Evolutionary conservation across 1,284 basidiomycete genomes (phyloP).

Genomic region (Ceratorhiza oryzae-sativae): DNA sequence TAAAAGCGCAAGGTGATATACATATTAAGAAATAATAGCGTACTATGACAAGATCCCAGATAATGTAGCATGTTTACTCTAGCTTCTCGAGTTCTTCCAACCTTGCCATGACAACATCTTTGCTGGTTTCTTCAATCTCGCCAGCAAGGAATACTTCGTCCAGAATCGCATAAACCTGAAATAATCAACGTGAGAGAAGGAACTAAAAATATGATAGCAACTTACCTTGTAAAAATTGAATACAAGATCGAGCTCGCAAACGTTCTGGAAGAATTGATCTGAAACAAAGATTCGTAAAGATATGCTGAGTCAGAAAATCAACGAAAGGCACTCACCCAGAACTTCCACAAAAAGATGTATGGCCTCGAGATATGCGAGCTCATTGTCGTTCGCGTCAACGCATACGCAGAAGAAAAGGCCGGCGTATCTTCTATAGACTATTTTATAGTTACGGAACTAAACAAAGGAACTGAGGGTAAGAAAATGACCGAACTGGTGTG

Average conservation of each 20-base stretch:
- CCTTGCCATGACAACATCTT: slow-evolving; percentile 89
- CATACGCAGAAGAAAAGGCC: slow-evolving; percentile 98
- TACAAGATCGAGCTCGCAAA: slow-evolving; percentile 95
- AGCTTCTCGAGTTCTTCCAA: slow-evolving; percentile 91
- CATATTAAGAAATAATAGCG: slow-evolving; percentile 32
- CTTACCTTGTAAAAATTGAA: slow-evolving; percentile 98
- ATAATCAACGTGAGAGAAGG: neutral
- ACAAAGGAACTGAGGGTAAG: neutral
- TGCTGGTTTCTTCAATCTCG: slow-evolving; percentile 97
- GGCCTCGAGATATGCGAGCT: slow-evolving; percentile 94
- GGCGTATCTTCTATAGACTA: slow-evolving; percentile 94
- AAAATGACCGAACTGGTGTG: neutral
- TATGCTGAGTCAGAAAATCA: neutral
- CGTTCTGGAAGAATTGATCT: slow-evolving; percentile 99
- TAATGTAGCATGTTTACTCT: slow-evolving; percentile 59
- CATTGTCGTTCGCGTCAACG: slow-evolving; percentile 98
- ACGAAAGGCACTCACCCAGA: slow-evolving; percentile 69
- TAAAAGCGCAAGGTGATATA: neutral
- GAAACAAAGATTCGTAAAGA: neutral
- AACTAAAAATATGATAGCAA: slow-evolving; percentile 35
- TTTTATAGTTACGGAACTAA: slow-evolving; percentile 94
- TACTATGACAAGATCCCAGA: slow-evolving; percentile 12
- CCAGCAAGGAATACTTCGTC: slow-evolving; percentile 99
- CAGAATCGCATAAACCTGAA: slow-evolving; percentile 91
- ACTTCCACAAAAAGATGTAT: slow-evolving; percentile 99